Evolutionary conservation across 306 rosid genomes (phyloP), one percentile per base, ranked within the genome.

Genomic region (Inga leiocalycina): DNA sequence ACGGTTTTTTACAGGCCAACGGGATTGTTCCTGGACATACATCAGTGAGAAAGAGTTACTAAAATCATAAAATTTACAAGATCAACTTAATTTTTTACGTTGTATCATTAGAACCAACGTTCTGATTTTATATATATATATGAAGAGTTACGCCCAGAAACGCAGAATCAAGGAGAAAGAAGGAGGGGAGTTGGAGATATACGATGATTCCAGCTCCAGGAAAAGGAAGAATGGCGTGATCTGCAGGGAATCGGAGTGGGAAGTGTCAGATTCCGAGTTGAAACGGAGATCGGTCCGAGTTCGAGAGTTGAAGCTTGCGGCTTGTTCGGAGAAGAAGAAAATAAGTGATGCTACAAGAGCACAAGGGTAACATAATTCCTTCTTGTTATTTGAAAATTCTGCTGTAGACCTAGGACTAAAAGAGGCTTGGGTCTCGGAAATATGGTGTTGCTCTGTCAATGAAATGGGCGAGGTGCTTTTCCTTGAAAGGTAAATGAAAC

Each of bases 251-350:
- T 82, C 88, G 57, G 66, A 65, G 3, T 11, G 8, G 44, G 75
- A 74, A 59, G 57, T 34, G 66, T 77, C 74, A 17, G 87, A 48
- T 22, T 72, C 83, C n/a, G 83, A 72, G 77, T 59, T 46, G 69
- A 69, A 45, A 41, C 71, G 45, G 81, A 79, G 45, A n/a, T 59
- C 35, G 44, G 83, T 19, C 69, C 59, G 75, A 71, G 49, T 82
- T 3, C 52, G 30, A 62, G 82, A 22, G 22, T n/a, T 2, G 54
- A 30, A 52, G 66, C 54, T 73, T 10, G 52, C 52, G n/a, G 27
- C 67, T 39, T 10, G 37, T 49, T 24, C 15, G 71, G 49, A 44
- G 32, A 64, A 32, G 22, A 75, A 35, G 79, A 81, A 85, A 69
- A 34, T 65, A 44, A 24, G 13, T 56, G 78, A 71, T 70, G 82